Percentiles rank a stretch among this genome's conserved stretches.
phyloP scores from a whole-genome alignment of 495 filamentous ascomycete species.

The Stereocaulon alpinum region DNA sequence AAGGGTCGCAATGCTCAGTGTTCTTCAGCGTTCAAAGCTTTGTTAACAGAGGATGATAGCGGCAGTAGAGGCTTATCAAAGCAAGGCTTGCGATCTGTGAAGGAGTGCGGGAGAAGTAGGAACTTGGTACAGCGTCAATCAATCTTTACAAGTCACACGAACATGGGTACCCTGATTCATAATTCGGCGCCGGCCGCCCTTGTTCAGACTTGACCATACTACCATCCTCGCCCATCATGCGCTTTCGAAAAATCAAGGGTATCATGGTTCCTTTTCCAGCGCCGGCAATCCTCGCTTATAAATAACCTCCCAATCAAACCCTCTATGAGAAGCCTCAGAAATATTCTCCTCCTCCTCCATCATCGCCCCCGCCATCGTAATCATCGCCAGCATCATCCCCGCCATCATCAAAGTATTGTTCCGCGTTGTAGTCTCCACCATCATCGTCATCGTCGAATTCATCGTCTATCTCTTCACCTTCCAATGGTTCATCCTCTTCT shows the following conservation, averaged over 20 bases:
- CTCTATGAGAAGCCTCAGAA: background rate
- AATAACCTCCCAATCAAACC: background rate
- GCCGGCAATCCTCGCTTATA: background rate
- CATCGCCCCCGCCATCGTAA: constrained; percentile 39
- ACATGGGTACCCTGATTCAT: background rate
- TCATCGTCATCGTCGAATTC: constrained; percentile 49
- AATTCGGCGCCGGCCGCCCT: background rate
- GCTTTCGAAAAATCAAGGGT: background rate
- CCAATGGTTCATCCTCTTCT: constrained; percentile 30
- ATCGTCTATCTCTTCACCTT: constrained; percentile 45
- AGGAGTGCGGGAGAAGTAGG: no score
- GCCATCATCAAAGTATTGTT: constrained; percentile 55
- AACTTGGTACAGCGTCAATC: no score
- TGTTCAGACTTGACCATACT: background rate
- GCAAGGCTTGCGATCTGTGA: no score
- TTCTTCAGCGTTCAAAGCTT: no score
- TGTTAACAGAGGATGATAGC: no score
- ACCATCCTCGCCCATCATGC: background rate
- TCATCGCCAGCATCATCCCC: constrained; percentile 46
- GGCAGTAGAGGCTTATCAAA: no score
- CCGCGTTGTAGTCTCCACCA: constrained; percentile 52
- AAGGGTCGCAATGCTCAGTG: no score
- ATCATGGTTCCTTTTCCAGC: background rate
- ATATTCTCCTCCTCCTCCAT: constrained; percentile 36
- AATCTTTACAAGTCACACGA: background rate